A percentile compares a stretch with the other conserved stretches of the same genome.
Conservation (phyloP, 129 eudicot genomes). For the Mikania micrantha region DNA sequence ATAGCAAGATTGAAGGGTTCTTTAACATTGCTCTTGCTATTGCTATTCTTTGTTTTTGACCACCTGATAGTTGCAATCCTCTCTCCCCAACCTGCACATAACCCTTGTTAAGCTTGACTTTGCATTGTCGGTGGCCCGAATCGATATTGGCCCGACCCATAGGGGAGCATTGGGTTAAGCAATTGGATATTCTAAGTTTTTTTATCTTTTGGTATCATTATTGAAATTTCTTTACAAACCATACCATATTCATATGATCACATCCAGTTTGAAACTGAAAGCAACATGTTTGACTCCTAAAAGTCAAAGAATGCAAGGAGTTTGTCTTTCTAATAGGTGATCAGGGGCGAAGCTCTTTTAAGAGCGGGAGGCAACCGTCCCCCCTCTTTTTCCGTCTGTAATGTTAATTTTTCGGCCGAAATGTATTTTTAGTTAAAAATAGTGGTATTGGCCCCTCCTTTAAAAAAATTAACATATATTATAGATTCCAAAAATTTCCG, state of each 20-base stretch:
- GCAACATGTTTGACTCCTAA: conserved; percentile 4
- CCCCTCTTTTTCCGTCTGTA: no score
- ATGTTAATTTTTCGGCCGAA: no score
- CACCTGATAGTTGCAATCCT: conserved; percentile 92
- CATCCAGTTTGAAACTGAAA: not conserved
- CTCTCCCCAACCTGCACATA: conserved; percentile 86
- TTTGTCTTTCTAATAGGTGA: conserved; percentile 1
- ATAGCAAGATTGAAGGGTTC: conserved; percentile 83
- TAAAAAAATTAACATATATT: no score
- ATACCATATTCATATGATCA: not conserved
- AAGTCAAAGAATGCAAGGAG: conserved; percentile 13
- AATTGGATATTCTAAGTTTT: not conserved
- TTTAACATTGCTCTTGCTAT: conserved; percentile 96
- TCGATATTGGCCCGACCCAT: not conserved
- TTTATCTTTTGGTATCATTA: not conserved
- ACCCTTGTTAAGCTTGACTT: not conserved
- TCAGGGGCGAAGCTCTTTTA: no score
- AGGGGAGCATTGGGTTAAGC: not conserved
- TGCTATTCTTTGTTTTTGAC: conserved; percentile 95
- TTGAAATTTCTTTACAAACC: not conserved
- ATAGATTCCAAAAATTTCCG: no score
- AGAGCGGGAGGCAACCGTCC: no score
- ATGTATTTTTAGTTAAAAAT: no score
- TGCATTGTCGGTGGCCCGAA: not conserved
- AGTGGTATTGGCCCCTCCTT: no score